Percentiles rank a stretch among this genome's conserved stretches.
Evolutionary conservation across 192 early-diverging fungal species (phyloP).

Genomic region (Entophlyctis luteolus): DNA sequence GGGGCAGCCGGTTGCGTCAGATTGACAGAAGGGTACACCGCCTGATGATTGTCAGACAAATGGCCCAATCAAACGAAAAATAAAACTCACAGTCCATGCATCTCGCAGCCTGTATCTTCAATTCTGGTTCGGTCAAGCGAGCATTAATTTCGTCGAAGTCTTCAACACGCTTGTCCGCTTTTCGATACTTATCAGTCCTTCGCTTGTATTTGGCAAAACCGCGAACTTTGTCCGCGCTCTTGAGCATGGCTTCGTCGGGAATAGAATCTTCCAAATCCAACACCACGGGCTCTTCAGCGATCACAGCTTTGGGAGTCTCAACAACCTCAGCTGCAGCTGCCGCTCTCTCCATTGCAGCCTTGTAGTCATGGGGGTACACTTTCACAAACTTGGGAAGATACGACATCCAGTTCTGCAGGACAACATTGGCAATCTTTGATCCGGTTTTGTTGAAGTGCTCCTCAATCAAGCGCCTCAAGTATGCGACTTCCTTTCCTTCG

Average conservation of each 20-base stretch:
- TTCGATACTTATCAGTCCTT: slow-evolving; percentile 82
- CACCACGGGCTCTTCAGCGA: slow-evolving; percentile 59
- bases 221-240: slow-evolving; percentile 86
- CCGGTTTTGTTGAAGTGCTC: slow-evolving; percentile 81
- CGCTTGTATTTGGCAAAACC: slow-evolving; percentile 96
- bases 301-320: slow-evolving; percentile 26
- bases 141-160: slow-evolving; percentile 96
- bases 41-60: slow-evolving; percentile 30
- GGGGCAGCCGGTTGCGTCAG: slow-evolving; percentile 90
- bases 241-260: slow-evolving; percentile 70
- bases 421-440: slow-evolving; percentile 66
- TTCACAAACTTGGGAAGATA: slow-evolving; percentile 81
- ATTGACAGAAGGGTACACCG: slow-evolving; percentile 98
- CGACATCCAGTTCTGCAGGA: slow-evolving; percentile 68
- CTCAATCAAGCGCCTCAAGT: slow-evolving; percentile 71
- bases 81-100: slow-evolving; percentile 75
- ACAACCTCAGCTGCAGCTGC: slow-evolving; percentile 37
- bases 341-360: slow-evolving; percentile 66
- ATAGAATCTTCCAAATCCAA: slow-evolving; percentile 88
- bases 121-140: slow-evolving; percentile 74
- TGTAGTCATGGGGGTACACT: slow-evolving; percentile 92
- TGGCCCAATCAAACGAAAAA: too few relatives aligned
- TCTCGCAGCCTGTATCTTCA: slow-evolving; percentile 89
- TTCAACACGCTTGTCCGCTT: slow-evolving; percentile 68
- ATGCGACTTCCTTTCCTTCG: slow-evolving; percentile 68